phyloP scores from a whole-genome alignment of 192 early-diverging fungal genomes.

The Phycomyces blakesleeanus region DNA sequence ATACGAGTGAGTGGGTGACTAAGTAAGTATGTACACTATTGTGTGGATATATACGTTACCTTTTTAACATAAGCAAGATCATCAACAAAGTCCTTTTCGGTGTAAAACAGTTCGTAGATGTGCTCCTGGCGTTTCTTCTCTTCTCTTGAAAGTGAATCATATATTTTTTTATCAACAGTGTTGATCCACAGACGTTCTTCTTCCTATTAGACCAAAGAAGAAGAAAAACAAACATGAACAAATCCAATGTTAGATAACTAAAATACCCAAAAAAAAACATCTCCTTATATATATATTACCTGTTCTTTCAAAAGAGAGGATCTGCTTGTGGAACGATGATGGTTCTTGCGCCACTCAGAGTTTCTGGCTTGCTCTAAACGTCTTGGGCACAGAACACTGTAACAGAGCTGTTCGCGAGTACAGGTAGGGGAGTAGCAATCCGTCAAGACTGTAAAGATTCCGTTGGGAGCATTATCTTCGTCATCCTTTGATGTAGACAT shows the following conservation, averaged over 20 bases:
- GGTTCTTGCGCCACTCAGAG: constrained; percentile 13
- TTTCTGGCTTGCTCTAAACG: constrained; percentile 62
- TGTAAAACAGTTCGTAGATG: constrained; percentile 90
- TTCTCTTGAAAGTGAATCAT: constrained; percentile 61
- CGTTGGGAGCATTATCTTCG: constrained; percentile 57
- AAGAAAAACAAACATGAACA: background rate
- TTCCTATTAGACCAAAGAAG: constrained; percentile 40
- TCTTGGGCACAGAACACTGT: constrained; percentile 85
- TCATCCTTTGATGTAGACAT: constrained; percentile 5
- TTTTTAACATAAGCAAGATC: constrained; percentile 79
- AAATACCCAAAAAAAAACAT: no score
- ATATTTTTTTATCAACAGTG: constrained; percentile 70
- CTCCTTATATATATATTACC: constrained; percentile 18
- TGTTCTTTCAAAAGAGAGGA: constrained; percentile 38
- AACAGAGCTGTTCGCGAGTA: constrained; percentile 74
- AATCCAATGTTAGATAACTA: no score
- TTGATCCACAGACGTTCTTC: constrained; percentile 76
- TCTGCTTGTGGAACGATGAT: constrained; percentile 35
- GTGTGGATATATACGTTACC: no score
- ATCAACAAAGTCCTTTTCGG: constrained; percentile 87
- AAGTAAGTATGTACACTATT: no score
- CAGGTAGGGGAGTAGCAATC: constrained; percentile 95
- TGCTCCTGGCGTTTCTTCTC: constrained; percentile 91
- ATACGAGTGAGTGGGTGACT: no score
- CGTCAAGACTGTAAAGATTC: constrained; percentile 86